Evolutionary conservation across 2,329 filamentous ascomycete species (phyloP).

Genomic region (Cercospora sp.): DNA sequence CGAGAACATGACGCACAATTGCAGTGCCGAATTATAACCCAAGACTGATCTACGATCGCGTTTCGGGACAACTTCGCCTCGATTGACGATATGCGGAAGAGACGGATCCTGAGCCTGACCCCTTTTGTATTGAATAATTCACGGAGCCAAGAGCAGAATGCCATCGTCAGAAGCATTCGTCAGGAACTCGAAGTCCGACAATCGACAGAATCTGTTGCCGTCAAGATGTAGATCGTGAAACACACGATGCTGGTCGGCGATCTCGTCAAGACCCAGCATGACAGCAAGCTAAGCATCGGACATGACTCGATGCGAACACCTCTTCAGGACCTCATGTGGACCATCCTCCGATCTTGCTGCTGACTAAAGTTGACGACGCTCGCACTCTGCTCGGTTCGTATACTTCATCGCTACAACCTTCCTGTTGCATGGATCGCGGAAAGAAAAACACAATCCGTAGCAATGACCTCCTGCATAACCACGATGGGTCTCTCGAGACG

Average conservation of each 20-base stretch:
- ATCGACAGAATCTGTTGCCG: background rate
- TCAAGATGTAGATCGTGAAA: background rate
- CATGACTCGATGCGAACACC: background rate
- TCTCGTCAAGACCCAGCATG: background rate
- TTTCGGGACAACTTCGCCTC: conserved; percentile 2
- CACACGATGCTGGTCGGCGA: background rate
- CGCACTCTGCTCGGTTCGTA: background rate
- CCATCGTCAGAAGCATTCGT: background rate
- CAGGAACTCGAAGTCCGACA: background rate
- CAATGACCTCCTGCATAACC: background rate
- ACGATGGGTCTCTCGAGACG: too few species aligned
- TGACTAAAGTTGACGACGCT: background rate
- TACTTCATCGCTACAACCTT: background rate
- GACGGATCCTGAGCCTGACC: background rate
- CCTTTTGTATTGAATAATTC: background rate
- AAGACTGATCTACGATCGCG: conserved; percentile 2
- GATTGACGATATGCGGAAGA: background rate
- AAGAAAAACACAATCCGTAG: background rate
- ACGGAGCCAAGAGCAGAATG: background rate
- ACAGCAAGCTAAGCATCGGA: background rate
- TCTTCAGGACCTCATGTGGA: background rate
- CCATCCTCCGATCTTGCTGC: background rate
- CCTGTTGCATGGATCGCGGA: background rate
- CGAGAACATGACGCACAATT: background rate
- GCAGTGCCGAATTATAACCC: background rate